Evolutionary conservation across 129 eudicot genomes (phyloP).

Genomic region (Tanacetum coccineum): DNA sequence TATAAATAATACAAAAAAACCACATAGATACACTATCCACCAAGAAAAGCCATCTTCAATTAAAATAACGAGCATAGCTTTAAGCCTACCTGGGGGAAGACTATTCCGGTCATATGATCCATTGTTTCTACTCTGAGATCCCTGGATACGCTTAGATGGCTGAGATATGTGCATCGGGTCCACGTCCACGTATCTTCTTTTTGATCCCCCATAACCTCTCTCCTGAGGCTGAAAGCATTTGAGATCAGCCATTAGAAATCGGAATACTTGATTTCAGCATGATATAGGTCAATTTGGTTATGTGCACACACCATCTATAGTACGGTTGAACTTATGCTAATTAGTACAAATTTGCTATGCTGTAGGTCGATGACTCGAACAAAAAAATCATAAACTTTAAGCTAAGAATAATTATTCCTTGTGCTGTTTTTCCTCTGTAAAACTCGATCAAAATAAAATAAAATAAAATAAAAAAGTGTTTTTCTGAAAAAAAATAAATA

Average conservation of each 20-base stretch:
- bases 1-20: not conserved
- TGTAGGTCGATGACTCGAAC: constrained; percentile 3
- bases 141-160: constrained; percentile 37
- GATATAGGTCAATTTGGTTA: not conserved
- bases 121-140: constrained; percentile 27
- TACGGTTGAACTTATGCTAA: constrained; percentile 6
- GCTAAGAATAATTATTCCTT: not conserved
- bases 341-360: constrained; percentile 2
- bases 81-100: constrained; percentile 45
- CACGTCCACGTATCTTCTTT: constrained; percentile 46
- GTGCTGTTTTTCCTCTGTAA: not conserved
- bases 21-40: no score
- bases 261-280: constrained; percentile 14
- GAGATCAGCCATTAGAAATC: constrained; percentile 17
- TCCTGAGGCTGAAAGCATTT: constrained; percentile 31
- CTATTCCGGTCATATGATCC: constrained; percentile 47
- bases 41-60: no score
- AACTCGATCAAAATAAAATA: not conserved
- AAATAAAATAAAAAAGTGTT: not conserved
- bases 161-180: constrained; percentile 40
- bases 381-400: not conserved
- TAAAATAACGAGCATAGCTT: not conserved
- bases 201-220: constrained; percentile 36
- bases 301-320: not conserved
- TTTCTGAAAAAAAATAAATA: no score